phyloP scores from a whole-genome alignment of 768 basidiomycete species.

The Tulasnella sp. region DNA sequence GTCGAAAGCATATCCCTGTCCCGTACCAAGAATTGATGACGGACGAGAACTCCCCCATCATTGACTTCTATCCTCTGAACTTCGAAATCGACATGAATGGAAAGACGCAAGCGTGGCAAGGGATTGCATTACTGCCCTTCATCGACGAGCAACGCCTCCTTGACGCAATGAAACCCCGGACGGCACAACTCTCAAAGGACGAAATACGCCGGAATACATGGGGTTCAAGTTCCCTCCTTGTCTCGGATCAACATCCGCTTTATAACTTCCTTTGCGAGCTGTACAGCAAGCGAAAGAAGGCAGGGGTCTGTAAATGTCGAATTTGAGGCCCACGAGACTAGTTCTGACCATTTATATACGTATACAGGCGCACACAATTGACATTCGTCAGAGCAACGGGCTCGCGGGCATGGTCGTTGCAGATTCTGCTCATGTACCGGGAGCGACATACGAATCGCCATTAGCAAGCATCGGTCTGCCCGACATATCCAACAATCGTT shows the following conservation, averaged over 20 bases:
- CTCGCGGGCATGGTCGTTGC: slow-evolving; percentile 70
- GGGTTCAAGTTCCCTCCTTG: slow-evolving; percentile 76
- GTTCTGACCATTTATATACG: background rate
- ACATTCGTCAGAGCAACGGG: slow-evolving; percentile 48
- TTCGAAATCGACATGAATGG: slow-evolving; percentile 99
- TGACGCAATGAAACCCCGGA: slow-evolving; percentile 59
- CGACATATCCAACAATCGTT: slow-evolving; percentile 79
- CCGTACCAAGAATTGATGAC: slow-evolving; percentile 84
- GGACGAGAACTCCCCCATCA: slow-evolving; percentile 77
- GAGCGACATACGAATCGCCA: slow-evolving; percentile 78
- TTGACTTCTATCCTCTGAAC: slow-evolving; percentile 86
- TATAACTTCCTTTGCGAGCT: slow-evolving; percentile 81
- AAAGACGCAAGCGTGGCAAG: slow-evolving; percentile 99
- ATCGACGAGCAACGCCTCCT: slow-evolving; percentile 79
- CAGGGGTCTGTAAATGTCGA: slow-evolving; percentile 40
- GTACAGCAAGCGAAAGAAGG: slow-evolving; percentile 78
- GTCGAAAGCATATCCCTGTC: slow-evolving; percentile 78
- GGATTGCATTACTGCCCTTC: slow-evolving; percentile 91
- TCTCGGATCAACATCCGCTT: slow-evolving; percentile 70
- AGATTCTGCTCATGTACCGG: slow-evolving; percentile 82
- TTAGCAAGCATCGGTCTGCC: slow-evolving; percentile 46
- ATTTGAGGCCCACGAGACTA: background rate
- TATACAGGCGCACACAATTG: background rate
- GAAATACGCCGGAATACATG: slow-evolving; percentile 75
- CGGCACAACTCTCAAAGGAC: slow-evolving; percentile 54